phyloP scores from a whole-genome alignment of 2,329 filamentous ascomycete species.

The Sclerotinia spermophila region DNA sequence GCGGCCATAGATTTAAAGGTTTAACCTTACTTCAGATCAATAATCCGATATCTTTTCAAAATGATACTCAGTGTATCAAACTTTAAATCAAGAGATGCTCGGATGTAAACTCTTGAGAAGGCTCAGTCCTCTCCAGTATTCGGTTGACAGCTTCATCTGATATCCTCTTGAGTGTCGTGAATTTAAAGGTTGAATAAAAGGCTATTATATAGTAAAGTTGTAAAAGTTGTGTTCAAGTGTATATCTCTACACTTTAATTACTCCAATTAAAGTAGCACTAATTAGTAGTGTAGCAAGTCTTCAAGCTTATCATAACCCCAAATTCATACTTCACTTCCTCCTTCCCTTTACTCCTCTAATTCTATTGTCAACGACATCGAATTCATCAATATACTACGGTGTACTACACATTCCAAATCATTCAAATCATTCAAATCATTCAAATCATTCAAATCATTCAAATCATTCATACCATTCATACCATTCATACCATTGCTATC shows the following conservation, averaged over 20 bases:
- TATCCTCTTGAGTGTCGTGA: background rate
- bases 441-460: too few species aligned
- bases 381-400: background rate
- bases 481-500: too few species aligned
- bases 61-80: background rate
- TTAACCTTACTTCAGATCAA: background rate
- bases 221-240: background rate
- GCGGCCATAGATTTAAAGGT: too few species aligned
- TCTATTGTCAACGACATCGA: background rate
- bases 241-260: background rate
- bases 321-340: background rate
- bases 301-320: background rate
- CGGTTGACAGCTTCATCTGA: background rate
- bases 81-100: background rate
- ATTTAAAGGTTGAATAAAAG: background rate
- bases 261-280: background rate
- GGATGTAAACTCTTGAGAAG: background rate
- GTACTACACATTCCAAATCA: background rate
- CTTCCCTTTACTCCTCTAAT: background rate
- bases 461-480: too few species aligned
- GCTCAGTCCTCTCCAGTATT: background rate
- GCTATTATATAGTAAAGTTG: background rate
- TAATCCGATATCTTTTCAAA: background rate
- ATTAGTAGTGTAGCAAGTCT: background rate
- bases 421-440: too few species aligned